A percentile compares a stretch with the other conserved stretches of the same genome.
phyloP scores from a whole-genome alignment of 371 early-diverging fungal species.

The Phascolomyces articulosus region DNA sequence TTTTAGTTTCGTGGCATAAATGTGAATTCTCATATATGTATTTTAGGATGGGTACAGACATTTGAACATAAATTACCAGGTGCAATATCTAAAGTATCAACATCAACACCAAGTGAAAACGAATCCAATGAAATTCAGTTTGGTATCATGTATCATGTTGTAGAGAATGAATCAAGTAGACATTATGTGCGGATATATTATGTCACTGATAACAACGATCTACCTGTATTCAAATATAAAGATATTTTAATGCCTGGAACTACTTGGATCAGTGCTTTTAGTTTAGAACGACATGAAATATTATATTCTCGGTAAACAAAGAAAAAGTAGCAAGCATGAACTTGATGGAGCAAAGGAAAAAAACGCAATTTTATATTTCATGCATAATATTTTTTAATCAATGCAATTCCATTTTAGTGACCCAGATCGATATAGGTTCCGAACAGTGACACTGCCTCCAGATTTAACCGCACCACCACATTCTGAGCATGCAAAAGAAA shows the following conservation, averaged over 20 bases:
- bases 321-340: too few species aligned
- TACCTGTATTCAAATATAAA: slow-evolving; percentile 6
- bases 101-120: slow-evolving; percentile 1
- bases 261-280: slow-evolving; percentile 40
- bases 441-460: slow-evolving; percentile 30
- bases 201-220: not conserved
- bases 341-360: not conserved
- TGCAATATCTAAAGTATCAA: slow-evolving; percentile 30
- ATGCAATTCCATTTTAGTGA: slow-evolving; percentile 33
- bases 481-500: not conserved
- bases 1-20: too few species aligned
- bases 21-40: not conserved
- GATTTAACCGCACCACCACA: slow-evolving; percentile 6
- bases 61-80: slow-evolving; percentile 37
- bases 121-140: slow-evolving; percentile 21
- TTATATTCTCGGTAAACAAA: slow-evolving; percentile 42
- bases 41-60: slow-evolving; percentile 24
- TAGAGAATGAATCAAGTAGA: slow-evolving; percentile 33
- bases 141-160: slow-evolving; percentile 39
- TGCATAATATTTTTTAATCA: too few species aligned
- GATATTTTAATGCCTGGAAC: slow-evolving; percentile 45
- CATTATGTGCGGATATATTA: slow-evolving; percentile 40
- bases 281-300: slow-evolving; percentile 32
- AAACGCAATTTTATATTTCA: not conserved
- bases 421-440: slow-evolving; percentile 43